phyloP scores from a whole-genome alignment of 208 protist species.

The Kentomonas sorsogonicus region DNA sequence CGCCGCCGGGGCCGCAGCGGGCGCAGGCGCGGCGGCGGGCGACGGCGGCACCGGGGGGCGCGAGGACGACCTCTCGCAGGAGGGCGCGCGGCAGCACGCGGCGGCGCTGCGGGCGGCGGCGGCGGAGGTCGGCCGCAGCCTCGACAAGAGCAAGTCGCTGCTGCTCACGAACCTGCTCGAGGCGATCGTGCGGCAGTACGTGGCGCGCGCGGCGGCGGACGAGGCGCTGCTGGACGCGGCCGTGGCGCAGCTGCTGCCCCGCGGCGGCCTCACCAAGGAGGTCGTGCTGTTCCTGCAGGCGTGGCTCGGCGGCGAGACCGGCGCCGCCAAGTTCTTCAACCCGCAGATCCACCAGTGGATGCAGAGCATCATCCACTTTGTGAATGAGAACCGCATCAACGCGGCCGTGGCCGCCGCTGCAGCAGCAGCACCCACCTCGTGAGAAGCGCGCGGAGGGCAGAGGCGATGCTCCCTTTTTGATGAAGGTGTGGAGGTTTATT shows the following conservation, averaged over 20 bases:
- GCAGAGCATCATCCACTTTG: slow-evolving; percentile 38
- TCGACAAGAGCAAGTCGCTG: slow-evolving; percentile 62
- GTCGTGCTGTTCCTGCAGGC: slow-evolving; percentile 52
- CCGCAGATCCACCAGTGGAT: slow-evolving; percentile 77
- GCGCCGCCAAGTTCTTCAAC: slow-evolving; percentile 28
- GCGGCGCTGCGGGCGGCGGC: not conserved
- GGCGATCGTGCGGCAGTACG: slow-evolving; percentile 37
- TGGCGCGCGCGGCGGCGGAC: slow-evolving; percentile 39
- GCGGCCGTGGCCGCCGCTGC: too few relatives aligned
- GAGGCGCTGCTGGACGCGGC: slow-evolving; percentile 54
- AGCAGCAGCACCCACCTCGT: not conserved
- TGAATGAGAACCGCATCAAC: slow-evolving; percentile 32
- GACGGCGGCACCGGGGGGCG: not conserved
- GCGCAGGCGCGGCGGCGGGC: not conserved
- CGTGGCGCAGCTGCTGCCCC: slow-evolving; percentile 50
- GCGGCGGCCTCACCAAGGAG: slow-evolving; percentile 37
- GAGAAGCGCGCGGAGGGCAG: not conserved
- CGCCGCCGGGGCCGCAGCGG: not conserved
- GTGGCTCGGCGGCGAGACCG: slow-evolving; percentile 20
- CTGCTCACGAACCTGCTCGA: slow-evolving; percentile 67
- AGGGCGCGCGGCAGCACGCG: too few relatives aligned
- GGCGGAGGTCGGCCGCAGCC: slow-evolving; percentile 15
- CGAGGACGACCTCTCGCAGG: too few relatives aligned
- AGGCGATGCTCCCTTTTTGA: not conserved
- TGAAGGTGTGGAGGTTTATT: too few relatives aligned